Evolutionary conservation across 2,329 filamentous ascomycete species (phyloP), one percentile per base, ranked within the genome.

Genomic region (Neocucurbitaria cava): DNA sequence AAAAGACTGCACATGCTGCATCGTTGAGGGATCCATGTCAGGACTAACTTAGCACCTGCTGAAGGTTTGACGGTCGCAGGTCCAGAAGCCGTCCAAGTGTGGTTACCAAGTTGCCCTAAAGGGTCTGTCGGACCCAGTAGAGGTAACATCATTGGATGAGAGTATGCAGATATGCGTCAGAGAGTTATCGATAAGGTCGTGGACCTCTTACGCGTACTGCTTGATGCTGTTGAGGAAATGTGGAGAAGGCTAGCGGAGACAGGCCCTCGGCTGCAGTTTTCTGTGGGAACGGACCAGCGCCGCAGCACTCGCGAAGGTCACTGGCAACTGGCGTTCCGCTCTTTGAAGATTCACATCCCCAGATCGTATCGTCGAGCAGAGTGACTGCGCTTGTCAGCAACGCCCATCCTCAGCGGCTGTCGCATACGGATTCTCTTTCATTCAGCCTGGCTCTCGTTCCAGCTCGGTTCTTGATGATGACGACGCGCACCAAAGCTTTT

Each of bases 121-220:
- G 46, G 54, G 62, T 41, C 38, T 49, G 46, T 52, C 47, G 54
- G 50, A 52, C 42, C 51, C 17, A 23, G 31, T n/a, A 18, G 20
- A 21, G 44, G 40, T 46, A 41, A 33, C 18, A 39, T 63, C 44
- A 73, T 70, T 71, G 70, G 69, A 49, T 35, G 48, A 20, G 23
- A 43, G 15, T 17, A 28, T 39, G 49, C 47, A 42, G 59, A 56
- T 53, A 6, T 55, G 30, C 45, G 59, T 49, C 54, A 52, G 49
- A 46, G 56, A 59, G 40, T 52, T 61, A 56, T 62, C 61, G 56
- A 65, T 56, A 55, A 54, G 49, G 52, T 47, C 52, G 59, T 59
- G 56, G 58, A 54, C 54, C 65, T 70, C 62, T 70, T 68, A 73
- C 72, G 69, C 69, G 70, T 69, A 68, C 61, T 65, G 63, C 65